phyloP scores from a whole-genome alignment of 257 asterid genomes.

The Lithospermum erythrorhizon region DNA sequence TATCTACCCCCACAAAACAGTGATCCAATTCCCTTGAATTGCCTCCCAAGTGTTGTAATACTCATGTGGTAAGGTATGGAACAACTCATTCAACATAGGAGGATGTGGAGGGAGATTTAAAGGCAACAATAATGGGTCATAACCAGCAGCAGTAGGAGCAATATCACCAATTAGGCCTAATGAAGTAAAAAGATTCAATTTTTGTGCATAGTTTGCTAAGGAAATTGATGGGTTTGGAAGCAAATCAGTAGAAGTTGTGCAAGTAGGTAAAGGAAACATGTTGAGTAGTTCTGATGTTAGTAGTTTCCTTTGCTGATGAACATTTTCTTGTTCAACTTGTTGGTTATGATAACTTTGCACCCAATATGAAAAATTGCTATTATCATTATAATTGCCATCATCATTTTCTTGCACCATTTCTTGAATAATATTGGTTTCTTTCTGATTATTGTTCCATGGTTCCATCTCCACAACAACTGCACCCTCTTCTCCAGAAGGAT shows the following conservation, averaged over 20 bases:
- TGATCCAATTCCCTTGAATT: slow-evolving; percentile 27
- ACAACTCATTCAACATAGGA: slow-evolving; percentile 61
- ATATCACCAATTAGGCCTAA: slow-evolving; percentile 5
- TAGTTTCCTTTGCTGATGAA: slow-evolving; percentile 14
- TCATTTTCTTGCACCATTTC: slow-evolving; percentile 24
- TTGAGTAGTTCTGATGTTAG: slow-evolving; percentile 17
- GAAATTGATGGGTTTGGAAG: slow-evolving; percentile 40
- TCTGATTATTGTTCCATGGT: slow-evolving; percentile 10
- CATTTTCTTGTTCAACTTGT: slow-evolving; percentile 12
- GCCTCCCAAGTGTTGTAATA: slow-evolving; percentile 19
- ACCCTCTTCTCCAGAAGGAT: slow-evolving; percentile 23
- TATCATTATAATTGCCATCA: slow-evolving; percentile 18
- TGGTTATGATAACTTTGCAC: slow-evolving; percentile 15
- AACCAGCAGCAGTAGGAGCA: slow-evolving; percentile 19
- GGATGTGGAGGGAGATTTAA: slow-evolving; percentile 57
- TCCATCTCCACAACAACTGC: slow-evolving; percentile 36
- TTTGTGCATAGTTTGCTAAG: slow-evolving; percentile 21
- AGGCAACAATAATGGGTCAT: slow-evolving; percentile 23
- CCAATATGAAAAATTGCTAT: slow-evolving; percentile 8
- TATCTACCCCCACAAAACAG: slow-evolving; percentile 48
- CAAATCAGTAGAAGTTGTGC: slow-evolving; percentile 14
- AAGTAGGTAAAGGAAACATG: neutral
- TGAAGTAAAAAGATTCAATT: slow-evolving; percentile 43
- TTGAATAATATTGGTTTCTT: slow-evolving; percentile 10
- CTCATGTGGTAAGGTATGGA: slow-evolving; percentile 57